Evolutionary conservation across 768 basidiomycete species (phyloP), one percentile per base, ranked within the genome.

Genomic region (Collybia nuda): DNA sequence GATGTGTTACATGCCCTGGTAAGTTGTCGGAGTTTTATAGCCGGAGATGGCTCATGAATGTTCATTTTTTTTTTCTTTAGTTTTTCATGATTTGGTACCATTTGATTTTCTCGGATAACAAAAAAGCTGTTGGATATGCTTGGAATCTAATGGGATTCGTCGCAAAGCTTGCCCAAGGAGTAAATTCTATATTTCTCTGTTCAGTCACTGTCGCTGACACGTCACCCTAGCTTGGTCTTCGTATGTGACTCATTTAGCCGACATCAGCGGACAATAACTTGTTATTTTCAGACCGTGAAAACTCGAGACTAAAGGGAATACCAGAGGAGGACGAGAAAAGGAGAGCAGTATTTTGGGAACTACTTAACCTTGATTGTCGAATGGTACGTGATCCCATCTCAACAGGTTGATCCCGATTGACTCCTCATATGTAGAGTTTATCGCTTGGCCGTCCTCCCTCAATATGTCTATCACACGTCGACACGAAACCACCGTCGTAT

Each of bases 81-180:
- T 79, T 79, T 60, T 85, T 84, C 62, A 87, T 86, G 85, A 77
- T 84, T 32, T 86, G 85, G 81, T 88, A 85, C 59, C 80, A 87
- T 48, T 72, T 86, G 17, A 82, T 86, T 54, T 88, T 86, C 55
- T 87, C 85, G 12, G 84, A 86, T 61, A 83, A 87, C 62, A 85
- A 80, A 53, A 84, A 85, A 54, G 85, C 84, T 0, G 76, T 85
- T 11, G 83, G 85, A 14, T 85, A 87, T 51, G 85, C 86, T 15
- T 89, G 86, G 86, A 85, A 85, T 50, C 68, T 88, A 38, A 83
- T 88, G 81, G 86, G 87, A 17, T 82, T 89, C 48, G 78, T 85
- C 7, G 81, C 82, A 24, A 88, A 88, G 62, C 67, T 89, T 15
- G 84, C 86, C 6, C 86, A 86, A 64, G 84, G 81, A 55, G 86